Percentiles rank a stretch among this genome's conserved stretches.
Evolutionary conservation across 176 grass and related monocot species (phyloP).

Genomic region (Oryza punctata): DNA sequence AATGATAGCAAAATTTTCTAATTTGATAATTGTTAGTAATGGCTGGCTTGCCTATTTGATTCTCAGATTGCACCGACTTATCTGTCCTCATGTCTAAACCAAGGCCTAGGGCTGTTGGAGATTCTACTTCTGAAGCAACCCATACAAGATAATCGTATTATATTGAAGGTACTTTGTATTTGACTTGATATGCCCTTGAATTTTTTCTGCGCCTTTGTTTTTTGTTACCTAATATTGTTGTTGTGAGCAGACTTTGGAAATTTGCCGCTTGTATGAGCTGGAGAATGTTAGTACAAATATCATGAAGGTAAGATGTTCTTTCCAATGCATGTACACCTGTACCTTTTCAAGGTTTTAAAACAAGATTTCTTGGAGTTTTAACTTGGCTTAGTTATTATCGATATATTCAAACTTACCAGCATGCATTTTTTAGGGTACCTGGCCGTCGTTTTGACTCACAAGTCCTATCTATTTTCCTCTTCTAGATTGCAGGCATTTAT

Average conservation of each 20-base stretch:
- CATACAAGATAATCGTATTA: conserved; percentile 63
- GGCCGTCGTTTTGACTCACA: not conserved
- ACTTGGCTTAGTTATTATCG: conserved; percentile 27
- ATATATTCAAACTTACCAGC: not conserved
- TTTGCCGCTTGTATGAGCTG: conserved; percentile 85
- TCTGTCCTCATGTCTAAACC: conserved; percentile 85
- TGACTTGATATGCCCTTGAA: conserved; percentile 30
- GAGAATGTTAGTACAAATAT: conserved; percentile 71
- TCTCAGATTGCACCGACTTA: conserved; percentile 91
- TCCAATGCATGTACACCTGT: not conserved
- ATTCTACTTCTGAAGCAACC: conserved; percentile 90
- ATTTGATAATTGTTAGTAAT: conserved; percentile 23
- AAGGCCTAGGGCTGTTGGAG: conserved; percentile 86
- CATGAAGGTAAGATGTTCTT: conserved; percentile 76
- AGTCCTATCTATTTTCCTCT: conserved; percentile 16
- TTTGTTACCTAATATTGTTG: conserved; percentile 32
- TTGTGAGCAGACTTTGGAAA: conserved; percentile 86
- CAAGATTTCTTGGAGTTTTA: conserved; percentile 24
- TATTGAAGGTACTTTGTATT: conserved; percentile 72
- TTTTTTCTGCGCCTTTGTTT: conserved; percentile 1
- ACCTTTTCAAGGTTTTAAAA: not conserved
- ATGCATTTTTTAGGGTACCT: conserved; percentile 18
- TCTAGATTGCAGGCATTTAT: conserved; percentile 80
- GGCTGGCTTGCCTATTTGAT: conserved; percentile 48
- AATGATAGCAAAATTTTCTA: conserved; percentile 1